Conservation (phyloP, 192 early-diverging fungal species). For the Endogone sp. region DNA sequence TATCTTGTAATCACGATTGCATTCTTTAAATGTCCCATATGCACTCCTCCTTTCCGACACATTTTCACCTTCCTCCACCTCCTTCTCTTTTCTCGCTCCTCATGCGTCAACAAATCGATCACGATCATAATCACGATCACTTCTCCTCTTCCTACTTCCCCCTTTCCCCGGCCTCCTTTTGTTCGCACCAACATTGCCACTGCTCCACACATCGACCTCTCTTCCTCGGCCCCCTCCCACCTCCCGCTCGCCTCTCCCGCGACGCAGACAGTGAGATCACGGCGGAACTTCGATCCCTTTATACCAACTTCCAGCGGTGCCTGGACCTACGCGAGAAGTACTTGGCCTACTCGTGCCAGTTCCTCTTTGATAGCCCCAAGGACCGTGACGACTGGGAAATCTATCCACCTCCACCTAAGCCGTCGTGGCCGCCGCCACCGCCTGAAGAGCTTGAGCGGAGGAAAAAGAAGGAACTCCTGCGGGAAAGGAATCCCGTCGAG, state of each 20-base stretch:
- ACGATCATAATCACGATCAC: too few species aligned
- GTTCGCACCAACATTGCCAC: too few species aligned
- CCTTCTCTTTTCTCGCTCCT: too few species aligned
- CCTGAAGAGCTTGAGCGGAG: constrained; percentile 9
- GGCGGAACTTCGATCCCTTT: constrained; percentile 58
- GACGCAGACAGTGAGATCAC: constrained; percentile 50
- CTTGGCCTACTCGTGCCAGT: constrained; percentile 70
- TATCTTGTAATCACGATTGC: neutral
- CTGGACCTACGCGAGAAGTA: constrained; percentile 81
- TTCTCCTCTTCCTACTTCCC: too few species aligned
- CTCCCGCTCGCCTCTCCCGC: too few species aligned
- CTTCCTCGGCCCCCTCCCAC: too few species aligned
- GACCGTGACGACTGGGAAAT: constrained; percentile 75
- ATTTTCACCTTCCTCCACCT: too few species aligned
- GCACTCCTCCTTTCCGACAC: neutral
- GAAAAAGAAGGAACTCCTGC: constrained; percentile 19
- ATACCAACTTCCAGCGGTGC: constrained; percentile 63
- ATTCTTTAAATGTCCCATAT: neutral
- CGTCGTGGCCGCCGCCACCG: constrained; percentile 53
- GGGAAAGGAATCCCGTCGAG: constrained; percentile 27
- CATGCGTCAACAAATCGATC: too few species aligned
- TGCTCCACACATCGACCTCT: too few species aligned
- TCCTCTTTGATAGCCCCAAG: constrained; percentile 78
- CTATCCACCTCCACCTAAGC: constrained; percentile 80
- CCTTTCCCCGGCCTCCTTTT: too few species aligned